Evolutionary conservation across 2,329 filamentous ascomycete species (phyloP).

Genomic region (Beauveria australis): DNA sequence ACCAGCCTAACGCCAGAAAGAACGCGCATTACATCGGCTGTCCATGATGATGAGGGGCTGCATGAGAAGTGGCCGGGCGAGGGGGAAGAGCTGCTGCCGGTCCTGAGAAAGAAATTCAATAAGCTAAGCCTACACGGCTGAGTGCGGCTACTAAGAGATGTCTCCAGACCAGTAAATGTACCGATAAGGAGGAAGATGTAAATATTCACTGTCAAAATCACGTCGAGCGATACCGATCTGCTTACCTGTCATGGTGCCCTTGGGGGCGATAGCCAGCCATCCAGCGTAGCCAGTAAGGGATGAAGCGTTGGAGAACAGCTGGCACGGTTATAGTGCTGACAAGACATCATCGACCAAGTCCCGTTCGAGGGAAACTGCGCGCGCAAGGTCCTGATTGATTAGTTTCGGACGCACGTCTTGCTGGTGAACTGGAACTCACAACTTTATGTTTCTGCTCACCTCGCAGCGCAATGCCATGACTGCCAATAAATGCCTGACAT

Average conservation of each 20-base stretch:
- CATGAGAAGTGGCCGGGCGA: not conserved
- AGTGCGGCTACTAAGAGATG: slow-evolving; percentile 14
- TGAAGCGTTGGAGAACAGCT: not conserved
- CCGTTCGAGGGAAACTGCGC: too few species aligned
- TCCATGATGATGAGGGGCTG: not conserved
- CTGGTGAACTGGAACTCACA: too few species aligned
- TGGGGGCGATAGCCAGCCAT: not conserved
- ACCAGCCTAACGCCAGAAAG: not conserved
- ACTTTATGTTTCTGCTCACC: too few species aligned
- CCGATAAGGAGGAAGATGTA: not conserved
- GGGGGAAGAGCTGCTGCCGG: not conserved
- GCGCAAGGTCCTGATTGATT: too few species aligned
- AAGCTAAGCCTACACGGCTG: not conserved
- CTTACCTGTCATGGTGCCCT: not conserved
- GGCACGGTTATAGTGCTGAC: not conserved
- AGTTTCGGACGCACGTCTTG: too few species aligned
- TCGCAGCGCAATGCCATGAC: too few species aligned
- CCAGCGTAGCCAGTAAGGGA: not conserved
- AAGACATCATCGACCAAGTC: too few species aligned
- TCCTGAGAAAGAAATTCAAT: not conserved
- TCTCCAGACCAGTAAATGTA: slow-evolving; percentile 15
- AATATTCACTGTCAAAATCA: not conserved
- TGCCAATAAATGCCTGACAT: too few species aligned
- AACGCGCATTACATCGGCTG: not conserved
- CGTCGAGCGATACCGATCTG: not conserved